Evolutionary conservation across 345 rosid genomes (phyloP).

Genomic region (Citrus medica): DNA sequence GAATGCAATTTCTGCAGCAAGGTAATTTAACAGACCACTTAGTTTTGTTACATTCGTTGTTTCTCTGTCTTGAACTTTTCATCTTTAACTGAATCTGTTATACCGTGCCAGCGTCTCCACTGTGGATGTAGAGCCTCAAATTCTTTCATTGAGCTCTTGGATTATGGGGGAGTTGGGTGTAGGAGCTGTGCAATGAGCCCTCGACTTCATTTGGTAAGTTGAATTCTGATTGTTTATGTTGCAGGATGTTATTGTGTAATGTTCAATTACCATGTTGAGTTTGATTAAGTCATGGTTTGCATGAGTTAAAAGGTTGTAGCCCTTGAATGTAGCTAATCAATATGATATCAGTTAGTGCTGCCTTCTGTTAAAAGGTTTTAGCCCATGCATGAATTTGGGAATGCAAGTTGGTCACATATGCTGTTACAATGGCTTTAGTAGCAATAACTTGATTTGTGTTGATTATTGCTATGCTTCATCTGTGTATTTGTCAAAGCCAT

Average conservation of each 20-base stretch:
- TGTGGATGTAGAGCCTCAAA: slow-evolving; percentile 88
- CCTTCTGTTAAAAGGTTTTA: background rate
- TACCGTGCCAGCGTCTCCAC: slow-evolving; percentile 60
- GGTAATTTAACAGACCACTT: slow-evolving; percentile 31
- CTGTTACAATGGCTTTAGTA: background rate
- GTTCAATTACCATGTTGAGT: background rate
- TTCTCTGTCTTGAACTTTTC: background rate
- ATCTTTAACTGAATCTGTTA: slow-evolving; percentile 13
- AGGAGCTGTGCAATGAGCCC: slow-evolving; percentile 40
- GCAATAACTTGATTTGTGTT: background rate
- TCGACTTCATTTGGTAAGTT: slow-evolving; percentile 45
- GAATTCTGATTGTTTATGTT: slow-evolving; percentile 7
- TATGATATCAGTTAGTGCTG: background rate
- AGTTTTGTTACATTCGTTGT: background rate
- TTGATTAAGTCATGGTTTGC: background rate
- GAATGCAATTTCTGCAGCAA: slow-evolving; percentile 63
- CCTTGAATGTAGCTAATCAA: background rate
- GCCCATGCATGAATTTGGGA: too few species aligned
- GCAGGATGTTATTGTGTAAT: background rate
- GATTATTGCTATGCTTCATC: background rate
- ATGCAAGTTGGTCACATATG: background rate
- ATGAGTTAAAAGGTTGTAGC: background rate
- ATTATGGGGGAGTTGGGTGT: slow-evolving; percentile 85
- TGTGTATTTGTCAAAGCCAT: background rate
- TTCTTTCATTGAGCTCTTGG: slow-evolving; percentile 54